These are phyloP conservation scores for Cystofilobasidium ferigula DNA, from an alignment of 768 basidiomycete genomes.

Conservation along the genomic window DNA sequence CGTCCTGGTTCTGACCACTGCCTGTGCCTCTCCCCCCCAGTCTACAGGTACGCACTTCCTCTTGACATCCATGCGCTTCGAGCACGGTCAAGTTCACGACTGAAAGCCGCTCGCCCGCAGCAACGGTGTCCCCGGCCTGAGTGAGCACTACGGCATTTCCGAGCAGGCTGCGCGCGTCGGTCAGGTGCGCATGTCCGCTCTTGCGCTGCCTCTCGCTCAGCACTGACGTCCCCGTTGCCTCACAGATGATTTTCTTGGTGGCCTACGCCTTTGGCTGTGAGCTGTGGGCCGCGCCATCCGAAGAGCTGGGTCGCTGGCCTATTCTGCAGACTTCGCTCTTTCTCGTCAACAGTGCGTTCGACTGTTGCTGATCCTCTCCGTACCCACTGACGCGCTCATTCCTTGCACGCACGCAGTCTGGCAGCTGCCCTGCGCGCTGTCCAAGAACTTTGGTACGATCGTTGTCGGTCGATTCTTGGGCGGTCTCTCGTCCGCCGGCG, in stretches of 20 bases:
- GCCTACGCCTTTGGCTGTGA: conserved; percentile 35
- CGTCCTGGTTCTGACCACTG: conserved; percentile 28
- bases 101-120: no score
- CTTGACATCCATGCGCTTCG: no score
- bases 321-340: conserved; percentile 32
- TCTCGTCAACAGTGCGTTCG: conserved; percentile 36
- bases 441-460: conserved; percentile 32
- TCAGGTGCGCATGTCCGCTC: conserved; percentile 15
- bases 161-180: conserved; percentile 34
- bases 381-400: background rate
- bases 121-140: no score
- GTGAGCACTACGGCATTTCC: conserved; percentile 31
- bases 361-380: no score
- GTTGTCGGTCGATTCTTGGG: conserved; percentile 33
- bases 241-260: conserved; percentile 31
- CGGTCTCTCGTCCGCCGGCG: conserved; percentile 36
- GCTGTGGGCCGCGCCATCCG: conserved; percentile 33
- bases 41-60: no score
- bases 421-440: conserved; percentile 32
- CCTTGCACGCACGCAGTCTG: conserved; percentile 27
- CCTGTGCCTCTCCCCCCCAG: no score
- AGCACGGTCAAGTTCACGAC: no score
- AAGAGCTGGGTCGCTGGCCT: conserved; percentile 33
- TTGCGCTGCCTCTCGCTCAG: no score
- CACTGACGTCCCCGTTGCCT: background rate